Percentiles rank a stretch among this genome's conserved stretches.
These are phyloP conservation scores for Candida fluviatilis DNA, from an alignment of 805 yeast genomes.

Conservation along the genomic window DNA sequence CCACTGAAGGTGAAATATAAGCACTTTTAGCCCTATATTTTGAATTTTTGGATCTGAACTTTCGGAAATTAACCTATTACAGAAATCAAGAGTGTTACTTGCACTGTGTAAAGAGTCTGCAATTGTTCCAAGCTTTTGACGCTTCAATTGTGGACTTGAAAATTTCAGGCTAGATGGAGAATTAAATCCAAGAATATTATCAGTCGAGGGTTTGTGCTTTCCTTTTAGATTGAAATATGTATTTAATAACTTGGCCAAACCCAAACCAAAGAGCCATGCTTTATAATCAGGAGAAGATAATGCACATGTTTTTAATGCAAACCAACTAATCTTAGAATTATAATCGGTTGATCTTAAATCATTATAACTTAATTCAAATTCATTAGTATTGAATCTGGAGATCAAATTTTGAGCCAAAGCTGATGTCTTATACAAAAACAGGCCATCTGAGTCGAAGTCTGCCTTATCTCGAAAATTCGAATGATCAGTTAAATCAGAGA, in stretches of 20 bases:
- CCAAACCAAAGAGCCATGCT: slow-evolving; percentile 41
- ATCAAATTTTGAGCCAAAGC: slow-evolving; percentile 20
- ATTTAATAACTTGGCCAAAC: slow-evolving; percentile 26
- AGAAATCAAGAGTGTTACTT: slow-evolving; percentile 18
- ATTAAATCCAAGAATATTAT: slow-evolving; percentile 1
- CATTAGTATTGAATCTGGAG: slow-evolving; percentile 10
- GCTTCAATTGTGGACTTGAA: slow-evolving; percentile 10
- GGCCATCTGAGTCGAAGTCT: too few species aligned
- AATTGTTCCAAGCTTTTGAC: slow-evolving; percentile 24
- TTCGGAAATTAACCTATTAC: slow-evolving; percentile 19
- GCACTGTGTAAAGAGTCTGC: slow-evolving; percentile 16
- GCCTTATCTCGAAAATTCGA: slow-evolving; percentile 6
- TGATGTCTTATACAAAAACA: slow-evolving; percentile 17
- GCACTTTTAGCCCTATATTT: slow-evolving; percentile 13
- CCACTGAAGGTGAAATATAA: slow-evolving; percentile 15
- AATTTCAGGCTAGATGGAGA: not conserved
- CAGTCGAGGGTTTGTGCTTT: not conserved
- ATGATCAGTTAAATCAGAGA: slow-evolving; percentile 10
- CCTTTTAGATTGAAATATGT: slow-evolving; percentile 25
- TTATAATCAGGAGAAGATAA: slow-evolving; percentile 14
- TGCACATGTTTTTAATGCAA: slow-evolving; percentile 18
- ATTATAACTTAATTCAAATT: slow-evolving; percentile 4
- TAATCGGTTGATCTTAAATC: slow-evolving; percentile 6
- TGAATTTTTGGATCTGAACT: slow-evolving; percentile 11
- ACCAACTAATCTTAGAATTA: slow-evolving; percentile 17